Percentiles rank a stretch among this genome's conserved stretches.
phyloP scores from a whole-genome alignment of 2,329 filamentous ascomycete species.

The Fusarium sp. region DNA sequence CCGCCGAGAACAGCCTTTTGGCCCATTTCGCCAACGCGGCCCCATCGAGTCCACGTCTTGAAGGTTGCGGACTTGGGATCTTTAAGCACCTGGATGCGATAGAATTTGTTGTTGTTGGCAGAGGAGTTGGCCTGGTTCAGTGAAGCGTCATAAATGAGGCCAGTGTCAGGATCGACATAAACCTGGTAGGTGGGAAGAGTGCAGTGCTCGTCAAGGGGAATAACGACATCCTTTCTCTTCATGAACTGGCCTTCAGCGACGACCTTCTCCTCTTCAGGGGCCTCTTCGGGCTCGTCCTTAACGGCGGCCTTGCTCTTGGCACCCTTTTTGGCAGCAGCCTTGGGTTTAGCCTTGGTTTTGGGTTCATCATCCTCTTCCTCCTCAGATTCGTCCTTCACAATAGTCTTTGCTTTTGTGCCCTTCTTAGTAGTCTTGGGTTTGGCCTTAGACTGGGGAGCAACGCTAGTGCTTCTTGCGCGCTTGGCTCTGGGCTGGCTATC shows the following conservation, averaged over 20 bases:
- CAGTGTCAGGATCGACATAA: constrained; percentile 71
- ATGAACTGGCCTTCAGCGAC: constrained; percentile 61
- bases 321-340: constrained; percentile 41
- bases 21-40: constrained; percentile 76
- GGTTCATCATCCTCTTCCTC: constrained; percentile 26
- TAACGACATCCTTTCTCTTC: constrained; percentile 59
- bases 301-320: constrained; percentile 43
- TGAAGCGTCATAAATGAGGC: constrained; percentile 81
- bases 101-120: constrained; percentile 87
- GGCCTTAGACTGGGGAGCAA: constrained; percentile 10
- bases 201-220: constrained; percentile 66
- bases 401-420: neutral
- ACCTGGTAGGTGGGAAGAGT: constrained; percentile 62
- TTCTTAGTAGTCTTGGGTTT: constrained; percentile 7
- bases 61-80: constrained; percentile 57
- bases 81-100: constrained; percentile 74
- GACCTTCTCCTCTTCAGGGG: constrained; percentile 51
- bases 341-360: constrained; percentile 43
- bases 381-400: neutral
- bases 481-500: constrained; percentile 50
- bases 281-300: constrained; percentile 46
- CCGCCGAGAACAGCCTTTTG: constrained; percentile 60
- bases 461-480: constrained; percentile 35
- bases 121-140: constrained; percentile 82
- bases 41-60: constrained; percentile 83